Evolutionary conservation across 2,329 filamentous ascomycete species (phyloP), one percentile per base, ranked within the genome.

Genomic region (Sporothrix phasma): DNA sequence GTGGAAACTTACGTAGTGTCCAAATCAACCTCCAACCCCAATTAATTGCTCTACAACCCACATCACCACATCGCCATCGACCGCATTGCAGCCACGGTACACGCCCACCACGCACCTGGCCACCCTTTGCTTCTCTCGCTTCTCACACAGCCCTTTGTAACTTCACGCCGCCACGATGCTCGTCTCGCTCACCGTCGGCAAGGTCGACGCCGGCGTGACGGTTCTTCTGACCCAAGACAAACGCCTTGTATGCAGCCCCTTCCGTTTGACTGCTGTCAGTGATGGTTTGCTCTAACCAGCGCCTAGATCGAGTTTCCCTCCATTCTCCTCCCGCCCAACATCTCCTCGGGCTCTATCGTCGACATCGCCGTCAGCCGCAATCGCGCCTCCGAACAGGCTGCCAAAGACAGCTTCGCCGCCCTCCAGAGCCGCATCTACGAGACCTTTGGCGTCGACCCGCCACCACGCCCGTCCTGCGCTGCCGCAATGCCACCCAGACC

Each of bases 401-500:
- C 91, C 66, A 85, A 90, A 70, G 81, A 85, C 65, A 82, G 86
- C 67, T 99, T 99, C 81, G 81, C 88, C 68, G 78, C 84, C 37
- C 88, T 99, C n/a, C 94, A 99, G 78, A 86, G 89, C 71, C 87
- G 88, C 70, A 97, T 99, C 78, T 88, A 89, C 76, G 81, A 83
- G 70, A 88, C 89, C 62, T 97, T 97, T 74, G 94, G 94, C 70
- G 85, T 89, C 69, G 80, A 84, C 66, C 87, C 90, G 64, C 94
- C 37, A 78, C 83, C 26, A 80, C 88, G 0, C 94, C 94, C 7
- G 77, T 89, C 60, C 85, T 99, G 41, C 90, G 92, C 72, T 95
- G 94, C 76, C 89, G 92, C 77, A 99, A 97, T 81, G 92, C 93
- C 63, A 99, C 94, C 0, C 94, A 99, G 77, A 99, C 94, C n/a